Percentiles rank a stretch among this genome's conserved stretches.
Conservation (phyloP, 768 basidiomycete species). For the Trametes meyenii region DNA sequence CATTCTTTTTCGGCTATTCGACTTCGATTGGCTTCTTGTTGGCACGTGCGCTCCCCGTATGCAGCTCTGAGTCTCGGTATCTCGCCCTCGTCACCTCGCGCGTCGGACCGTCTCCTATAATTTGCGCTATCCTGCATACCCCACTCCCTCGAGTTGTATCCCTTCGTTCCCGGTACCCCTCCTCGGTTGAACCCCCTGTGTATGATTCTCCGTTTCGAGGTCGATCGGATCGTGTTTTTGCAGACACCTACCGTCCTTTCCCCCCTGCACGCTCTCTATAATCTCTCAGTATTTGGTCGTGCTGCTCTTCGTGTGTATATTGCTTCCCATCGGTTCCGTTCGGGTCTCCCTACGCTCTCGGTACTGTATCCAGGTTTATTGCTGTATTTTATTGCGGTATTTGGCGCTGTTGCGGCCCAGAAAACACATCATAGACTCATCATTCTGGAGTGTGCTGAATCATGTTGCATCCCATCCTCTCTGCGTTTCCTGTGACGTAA, state of each 20-base stretch:
- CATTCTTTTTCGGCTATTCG: background rate
- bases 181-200: conserved; percentile 4
- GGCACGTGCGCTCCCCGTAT: background rate
- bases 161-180: conserved; percentile 3
- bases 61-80: background rate
- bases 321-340: background rate
- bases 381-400: conserved; percentile 22
- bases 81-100: too few species aligned
- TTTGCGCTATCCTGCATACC: conserved; percentile 10
- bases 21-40: background rate
- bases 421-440: background rate
- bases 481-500: background rate
- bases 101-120: conserved; percentile 15
- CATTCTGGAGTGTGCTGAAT: background rate
- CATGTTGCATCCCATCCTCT: background rate
- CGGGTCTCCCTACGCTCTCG: conserved; percentile 7
- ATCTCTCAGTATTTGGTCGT: background rate
- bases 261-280: conserved; percentile 19
- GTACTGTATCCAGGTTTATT: conserved; percentile 24
- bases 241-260: background rate
- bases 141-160: conserved; percentile 25
- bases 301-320: conserved; percentile 22
- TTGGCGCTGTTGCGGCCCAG: conserved; percentile 1
- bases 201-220: conserved; percentile 13
- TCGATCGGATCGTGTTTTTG: conserved; percentile 5